A percentile compares a stretch with the other conserved stretches of the same genome.
These are phyloP conservation scores for Fraxinus nigra DNA, from an alignment of 305 asterid species.

Conservation along the genomic window DNA sequence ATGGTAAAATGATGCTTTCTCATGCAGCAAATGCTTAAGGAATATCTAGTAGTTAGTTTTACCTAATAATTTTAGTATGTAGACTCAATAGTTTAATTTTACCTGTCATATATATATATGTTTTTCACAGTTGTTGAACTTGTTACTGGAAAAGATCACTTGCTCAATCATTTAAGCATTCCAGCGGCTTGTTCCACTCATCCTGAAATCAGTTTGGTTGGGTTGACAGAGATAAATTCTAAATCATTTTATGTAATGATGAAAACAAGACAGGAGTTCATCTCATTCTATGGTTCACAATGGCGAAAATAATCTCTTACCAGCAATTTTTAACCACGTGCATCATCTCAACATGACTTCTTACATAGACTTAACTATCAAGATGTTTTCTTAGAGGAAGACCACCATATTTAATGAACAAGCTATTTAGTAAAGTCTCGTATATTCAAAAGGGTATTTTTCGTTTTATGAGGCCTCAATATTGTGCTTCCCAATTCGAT, in stretches of 20 bases:
- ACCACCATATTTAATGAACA: background rate
- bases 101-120: background rate
- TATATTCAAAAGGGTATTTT: background rate
- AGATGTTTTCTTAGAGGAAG: background rate
- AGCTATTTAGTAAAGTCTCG: background rate
- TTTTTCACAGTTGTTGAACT: conserved; percentile 66
- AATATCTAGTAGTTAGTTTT: conserved; percentile 66
- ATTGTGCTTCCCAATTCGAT: background rate
- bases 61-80: background rate
- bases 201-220: conserved; percentile 99
- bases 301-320: background rate
- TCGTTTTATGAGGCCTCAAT: background rate
- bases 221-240: conserved; percentile 80
- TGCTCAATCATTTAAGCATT: conserved; percentile 82
- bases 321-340: background rate
- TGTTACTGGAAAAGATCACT: conserved; percentile 79
- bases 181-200: conserved; percentile 99
- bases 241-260: background rate
- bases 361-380: background rate
- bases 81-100: background rate
- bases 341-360: background rate
- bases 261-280: background rate
- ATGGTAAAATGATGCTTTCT: conserved; percentile 99
- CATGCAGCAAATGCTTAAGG: conserved; percentile 99
- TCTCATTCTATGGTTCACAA: background rate